Base-by-base conservation (phyloP, 306 rosid genomes). In the Fragaria ananassa region DNA sequence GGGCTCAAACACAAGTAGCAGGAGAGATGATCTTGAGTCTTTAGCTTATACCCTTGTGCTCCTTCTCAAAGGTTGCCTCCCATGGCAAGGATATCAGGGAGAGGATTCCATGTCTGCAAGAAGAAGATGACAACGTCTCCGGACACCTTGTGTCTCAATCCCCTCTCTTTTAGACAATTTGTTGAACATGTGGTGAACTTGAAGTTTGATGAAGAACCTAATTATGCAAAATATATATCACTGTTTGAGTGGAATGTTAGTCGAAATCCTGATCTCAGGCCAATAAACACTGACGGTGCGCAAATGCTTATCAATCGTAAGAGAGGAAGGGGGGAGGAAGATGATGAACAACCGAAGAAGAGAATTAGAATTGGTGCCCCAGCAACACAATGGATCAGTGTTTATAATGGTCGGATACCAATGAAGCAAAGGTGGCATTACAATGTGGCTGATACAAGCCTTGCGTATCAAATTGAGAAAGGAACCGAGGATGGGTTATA, bases 31-130 rank as follows among this genome's bases (percentile, higher is more conserved):
- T 80, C 83, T 93, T 65, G 96, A 93, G 79, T 93, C 96, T 82
- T 94, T 93, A 85, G 96, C 98, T 29, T 93, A 93, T 57, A 90
- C 98, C 0, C 87, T 93, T 74, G 56, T 87, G 72, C 90, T 90
- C 77, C 96, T 93, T 79, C 92, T 93, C 42, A 89, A 87, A 15
- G 94, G 94, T 25, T 89, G 89, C 25, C 89, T 93, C 41, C 98
- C 94, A 71, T 93, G 98, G 98, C 98, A 90, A 80, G 98, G 98
- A 1, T 90, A 56, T 78, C 94, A 89, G 97, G 97, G 97, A 74
- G 96, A 90, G 73, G 91, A 31, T 90, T 86, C 71, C 87, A 86
- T 18, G 8, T 50, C 21, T 50, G 58, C 58, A 53, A 18, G 58
- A 18, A 53, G 58, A 53, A 53, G 58, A 93, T 93, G 98, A 88